Conservation (phyloP, 1,139 yeast genomes). For the Arxiozyma bovina region DNA sequence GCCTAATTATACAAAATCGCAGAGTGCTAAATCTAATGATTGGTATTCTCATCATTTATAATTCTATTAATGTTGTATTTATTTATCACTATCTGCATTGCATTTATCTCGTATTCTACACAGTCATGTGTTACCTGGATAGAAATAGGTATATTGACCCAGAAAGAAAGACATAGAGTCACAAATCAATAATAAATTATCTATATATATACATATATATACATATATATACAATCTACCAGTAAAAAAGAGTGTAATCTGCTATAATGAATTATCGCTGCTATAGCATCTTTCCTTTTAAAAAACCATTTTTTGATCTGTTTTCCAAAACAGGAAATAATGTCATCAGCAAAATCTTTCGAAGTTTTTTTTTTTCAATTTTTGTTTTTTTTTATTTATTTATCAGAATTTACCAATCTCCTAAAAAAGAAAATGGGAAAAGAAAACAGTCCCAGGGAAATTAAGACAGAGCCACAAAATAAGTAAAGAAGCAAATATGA, state of each 20-base stretch:
- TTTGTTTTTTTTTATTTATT: too few relatives aligned
- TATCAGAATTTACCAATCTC: neutral
- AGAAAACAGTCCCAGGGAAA: neutral
- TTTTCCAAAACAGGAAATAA: neutral
- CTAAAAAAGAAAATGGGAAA: neutral
- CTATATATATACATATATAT: too few relatives aligned
- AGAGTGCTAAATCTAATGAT: neutral
- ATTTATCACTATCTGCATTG: neutral
- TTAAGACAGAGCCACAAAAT: neutral
- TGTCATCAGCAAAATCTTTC: neutral
- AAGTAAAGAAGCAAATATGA: neutral
- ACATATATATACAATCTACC: too few relatives aligned
- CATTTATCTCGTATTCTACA: too few relatives aligned
- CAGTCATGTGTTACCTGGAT: too few relatives aligned
- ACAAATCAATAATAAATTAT: too few relatives aligned
- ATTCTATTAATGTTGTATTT: too few relatives aligned
- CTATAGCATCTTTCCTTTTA: neutral
- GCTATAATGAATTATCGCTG: neutral
- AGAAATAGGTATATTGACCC: too few relatives aligned
- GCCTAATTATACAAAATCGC: neutral
- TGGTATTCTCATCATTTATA: slow-evolving; percentile 10
- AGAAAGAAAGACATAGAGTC: neutral
- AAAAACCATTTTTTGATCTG: too few relatives aligned
- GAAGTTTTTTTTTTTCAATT: neutral
- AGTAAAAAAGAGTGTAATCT: too few relatives aligned